Conservation (phyloP, 2,329 filamentous ascomycete species). For the Arachnomyces sp. region DNA sequence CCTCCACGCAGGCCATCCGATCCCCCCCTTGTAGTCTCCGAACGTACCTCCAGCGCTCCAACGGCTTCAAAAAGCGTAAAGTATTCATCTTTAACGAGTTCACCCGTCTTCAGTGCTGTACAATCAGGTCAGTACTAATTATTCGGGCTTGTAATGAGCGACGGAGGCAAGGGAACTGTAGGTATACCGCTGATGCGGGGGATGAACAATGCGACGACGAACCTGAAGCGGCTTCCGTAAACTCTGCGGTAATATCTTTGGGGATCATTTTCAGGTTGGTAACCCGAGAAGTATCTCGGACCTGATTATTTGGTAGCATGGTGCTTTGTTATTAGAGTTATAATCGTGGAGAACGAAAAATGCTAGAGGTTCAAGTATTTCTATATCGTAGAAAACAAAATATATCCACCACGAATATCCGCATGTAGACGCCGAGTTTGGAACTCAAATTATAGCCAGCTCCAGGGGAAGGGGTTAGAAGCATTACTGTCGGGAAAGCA, state of each 20-base stretch:
- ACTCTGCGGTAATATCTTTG: constrained; percentile 49
- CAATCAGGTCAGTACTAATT: constrained; percentile 6
- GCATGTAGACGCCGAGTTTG: too few species aligned
- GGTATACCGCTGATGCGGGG: not conserved
- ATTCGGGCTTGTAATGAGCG: not conserved
- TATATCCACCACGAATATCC: too few species aligned
- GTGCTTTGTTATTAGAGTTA: constrained; percentile 1
- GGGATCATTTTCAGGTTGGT: constrained; percentile 30
- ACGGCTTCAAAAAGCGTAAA: constrained; percentile 95
- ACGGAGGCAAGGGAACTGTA: not conserved
- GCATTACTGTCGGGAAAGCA: too few species aligned
- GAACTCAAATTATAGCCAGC: too few species aligned
- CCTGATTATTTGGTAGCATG: constrained; percentile 29
- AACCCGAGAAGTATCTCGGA: constrained; percentile 23
- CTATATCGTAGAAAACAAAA: constrained; percentile 3
- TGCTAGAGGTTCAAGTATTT: constrained; percentile 1
- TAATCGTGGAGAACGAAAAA: constrained; percentile 3
- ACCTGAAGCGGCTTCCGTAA: constrained; percentile 46
- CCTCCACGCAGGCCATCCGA: not conserved
- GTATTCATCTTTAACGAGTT: constrained; percentile 85
- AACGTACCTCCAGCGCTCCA: constrained; percentile 55
- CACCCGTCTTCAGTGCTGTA: constrained; percentile 65
- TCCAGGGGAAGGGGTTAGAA: too few species aligned
- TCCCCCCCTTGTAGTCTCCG: too few species aligned
- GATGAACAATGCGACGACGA: constrained; percentile 13